These are phyloP conservation scores for Epipyxis sp. DNA, from an alignment of 108 stramenopile species.

Conservation along the genomic window DNA sequence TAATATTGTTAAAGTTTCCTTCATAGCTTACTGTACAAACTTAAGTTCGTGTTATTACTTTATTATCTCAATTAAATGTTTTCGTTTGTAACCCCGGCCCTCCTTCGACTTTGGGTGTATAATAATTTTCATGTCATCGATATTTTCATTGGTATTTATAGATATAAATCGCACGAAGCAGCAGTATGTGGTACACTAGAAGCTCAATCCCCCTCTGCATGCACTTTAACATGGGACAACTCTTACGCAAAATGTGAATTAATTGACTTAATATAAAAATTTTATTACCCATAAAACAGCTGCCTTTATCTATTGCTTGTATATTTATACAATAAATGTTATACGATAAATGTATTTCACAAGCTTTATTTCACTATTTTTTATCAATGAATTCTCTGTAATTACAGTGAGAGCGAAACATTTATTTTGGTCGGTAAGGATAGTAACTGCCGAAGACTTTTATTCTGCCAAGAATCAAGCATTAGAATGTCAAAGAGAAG, in stretches of 20 bases:
- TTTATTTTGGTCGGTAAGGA: not conserved
- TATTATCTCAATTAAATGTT: too few relatives aligned
- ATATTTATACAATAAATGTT: not conserved
- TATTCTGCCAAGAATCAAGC: not conserved
- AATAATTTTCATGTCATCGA: too few relatives aligned
- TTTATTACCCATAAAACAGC: not conserved
- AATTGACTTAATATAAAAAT: not conserved
- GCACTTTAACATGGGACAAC: not conserved
- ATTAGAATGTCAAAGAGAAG: not conserved
- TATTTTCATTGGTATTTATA: too few relatives aligned
- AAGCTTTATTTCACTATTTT: not conserved
- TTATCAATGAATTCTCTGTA: not conserved
- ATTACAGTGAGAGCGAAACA: not conserved
- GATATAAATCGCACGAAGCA: conserved; percentile 3
- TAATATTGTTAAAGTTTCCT: too few relatives aligned
- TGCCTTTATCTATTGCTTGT: not conserved
- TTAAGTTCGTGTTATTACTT: too few relatives aligned
- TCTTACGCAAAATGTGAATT: conserved; percentile 14
- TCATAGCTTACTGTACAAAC: too few relatives aligned
- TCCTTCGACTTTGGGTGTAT: too few relatives aligned
- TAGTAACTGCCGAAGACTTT: not conserved
- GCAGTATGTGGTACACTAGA: conserved; percentile 1
- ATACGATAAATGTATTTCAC: not conserved
- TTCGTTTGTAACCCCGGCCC: too few relatives aligned
- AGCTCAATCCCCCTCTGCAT: not conserved